Base-by-base conservation (phyloP, 2,329 filamentous ascomycete genomes). In the Phyllosticta citribraziliensis region DNA sequence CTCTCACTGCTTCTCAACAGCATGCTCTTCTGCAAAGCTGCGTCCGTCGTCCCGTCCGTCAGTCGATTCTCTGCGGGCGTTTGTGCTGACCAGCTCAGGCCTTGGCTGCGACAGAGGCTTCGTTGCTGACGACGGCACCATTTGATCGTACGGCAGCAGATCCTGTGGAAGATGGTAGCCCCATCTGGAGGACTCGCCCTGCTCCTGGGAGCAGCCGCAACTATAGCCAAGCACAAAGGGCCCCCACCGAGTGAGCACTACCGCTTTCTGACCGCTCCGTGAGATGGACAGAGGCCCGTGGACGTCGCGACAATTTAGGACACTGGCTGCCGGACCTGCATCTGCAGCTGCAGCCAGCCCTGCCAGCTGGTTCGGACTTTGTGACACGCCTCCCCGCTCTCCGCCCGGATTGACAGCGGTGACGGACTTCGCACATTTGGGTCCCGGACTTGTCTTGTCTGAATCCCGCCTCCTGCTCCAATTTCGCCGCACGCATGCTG, bases 391-490 rank as follows among this genome's bases (percentile, higher is more conserved):
- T 54, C 58, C 58, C 58, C 58, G 53, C 58, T 60, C 53, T 60
- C 58, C 58, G 58, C 58, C 58, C 58, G 58, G 58, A 60, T 56
- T 60, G 58, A 53, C 53, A 58, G 35, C 58, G 40, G 14, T 50
- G 20, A 19, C 58, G 58, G 58, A 60, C 58, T 56, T 60, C 58
- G 58, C 58, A 60, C 52, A 60, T 52, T 60, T 47, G 58, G 52
- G 19, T 56, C 55, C 58, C 58, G 58, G 58, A 60, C 58, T 58
- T 58, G 40, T 8, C 17, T 47, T 47, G 40, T 47, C n/a, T n/a
- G 40, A 47, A n/a, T 47, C 40, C 40, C 40, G 40, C 40, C 40
- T 12, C 40, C 17, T n/a, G 40, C 6, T n/a, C 40, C 12, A 47
- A 47, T 17, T 14, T 47, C 50, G 56, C 47, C 55, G 35, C 53